Evolutionary conservation across 345 rosid species (phyloP), one percentile per base, ranked within the genome.

Genomic region (Lepidium aucheri): DNA sequence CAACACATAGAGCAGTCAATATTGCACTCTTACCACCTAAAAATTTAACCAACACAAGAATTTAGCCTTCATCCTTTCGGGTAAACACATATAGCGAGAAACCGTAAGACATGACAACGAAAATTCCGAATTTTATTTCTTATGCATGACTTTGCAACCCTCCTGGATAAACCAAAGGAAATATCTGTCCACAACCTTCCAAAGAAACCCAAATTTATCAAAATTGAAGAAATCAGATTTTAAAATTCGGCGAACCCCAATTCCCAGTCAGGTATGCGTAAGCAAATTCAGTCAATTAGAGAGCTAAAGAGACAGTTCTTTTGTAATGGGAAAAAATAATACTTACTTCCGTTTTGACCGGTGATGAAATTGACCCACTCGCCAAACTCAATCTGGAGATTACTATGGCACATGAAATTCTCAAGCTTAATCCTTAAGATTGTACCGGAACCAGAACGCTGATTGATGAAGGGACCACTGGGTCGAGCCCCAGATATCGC

Each of bases 11-110:
- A 60, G 97, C 98, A 56, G 98, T 88, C 75, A 93, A 67, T 52
- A 93, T 81, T 9, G 96, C 97, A 74, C 98, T 90, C 74, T 93
- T 93, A 10, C 98, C 97, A 72, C 98, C 98, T 89, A 77, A 14
- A 65, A 55, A 5, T 43, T 35, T 10, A 5, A 22, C 58, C 50
- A 60, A 22, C 39, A 45, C 67, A 54, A 39, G 1, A 65, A 3
- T 15, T 43, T 59, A 41, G 46, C 54, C 53, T 16, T 28, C 50
- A 38, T 14, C 15, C 53, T 34, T 11, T 35, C 47, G 0, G n/a
- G 16, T 13, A 46, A 18, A 0, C 38, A 22, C 32, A 33, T 3
- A 53, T 16, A 53, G 8, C 16, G 17, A 24, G 26, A 10, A 43
- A 24, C 26, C 26, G 26, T 24, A 26, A 26, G 6, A 26, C 30